These are phyloP conservation scores for Phytophthora megakarya DNA, from an alignment of 352 stramenopile species.

Conservation along the genomic window DNA sequence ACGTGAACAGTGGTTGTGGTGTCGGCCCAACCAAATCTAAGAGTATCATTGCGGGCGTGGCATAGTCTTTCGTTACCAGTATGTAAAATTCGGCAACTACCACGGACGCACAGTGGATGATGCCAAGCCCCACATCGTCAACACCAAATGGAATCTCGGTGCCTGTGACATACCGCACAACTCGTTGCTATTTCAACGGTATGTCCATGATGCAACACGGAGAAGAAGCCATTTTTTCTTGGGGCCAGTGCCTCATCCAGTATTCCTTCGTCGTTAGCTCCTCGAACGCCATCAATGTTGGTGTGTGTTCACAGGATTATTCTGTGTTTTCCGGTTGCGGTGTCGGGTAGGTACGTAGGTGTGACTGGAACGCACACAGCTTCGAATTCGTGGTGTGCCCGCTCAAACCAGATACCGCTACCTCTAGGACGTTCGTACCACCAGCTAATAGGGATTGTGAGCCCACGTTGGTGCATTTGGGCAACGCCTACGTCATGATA, in stretches of 20 bases:
- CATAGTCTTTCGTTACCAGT: neutral
- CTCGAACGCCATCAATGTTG: neutral
- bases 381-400: slow-evolving; percentile 1
- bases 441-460: slow-evolving; percentile 4
- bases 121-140: neutral
- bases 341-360: slow-evolving; percentile 5
- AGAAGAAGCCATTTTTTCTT: neutral
- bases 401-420: slow-evolving; percentile 17
- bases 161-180: neutral
- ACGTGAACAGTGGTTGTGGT: no score
- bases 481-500: neutral
- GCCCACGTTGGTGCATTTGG: no score
- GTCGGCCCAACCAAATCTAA: no score
- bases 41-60: no score
- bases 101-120: neutral
- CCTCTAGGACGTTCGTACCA: slow-evolving; percentile 5
- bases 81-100: neutral
- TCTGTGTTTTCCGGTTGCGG: no score
- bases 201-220: neutral
- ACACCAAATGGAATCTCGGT: neutral
- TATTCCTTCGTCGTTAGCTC: neutral
- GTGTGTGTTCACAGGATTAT: neutral
- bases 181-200: neutral
- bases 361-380: neutral
- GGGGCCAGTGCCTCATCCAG: neutral